Percentiles rank a stretch among this genome's conserved stretches.
Conservation (phyloP, 1,284 basidiomycete species). For the Ceratobasidium sp. region DNA sequence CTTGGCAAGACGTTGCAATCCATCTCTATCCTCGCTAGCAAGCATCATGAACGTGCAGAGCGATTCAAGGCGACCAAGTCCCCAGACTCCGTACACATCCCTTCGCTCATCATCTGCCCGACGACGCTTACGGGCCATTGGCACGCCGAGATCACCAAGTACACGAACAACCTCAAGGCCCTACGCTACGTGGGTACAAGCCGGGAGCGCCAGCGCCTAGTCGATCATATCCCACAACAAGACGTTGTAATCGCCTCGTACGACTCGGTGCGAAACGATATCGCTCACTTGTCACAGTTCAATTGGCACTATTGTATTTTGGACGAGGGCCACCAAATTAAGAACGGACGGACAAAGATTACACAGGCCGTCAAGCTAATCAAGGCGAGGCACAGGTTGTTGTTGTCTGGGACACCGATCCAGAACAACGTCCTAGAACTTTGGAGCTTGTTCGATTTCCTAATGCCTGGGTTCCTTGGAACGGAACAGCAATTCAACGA, state of each 20-base stretch:
- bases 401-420: slow-evolving; percentile 96
- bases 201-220: slow-evolving; percentile 82
- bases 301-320: slow-evolving; percentile 97
- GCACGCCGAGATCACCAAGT: slow-evolving; percentile 98
- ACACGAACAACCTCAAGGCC: slow-evolving; percentile 86
- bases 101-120: slow-evolving; percentile 96
- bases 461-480: slow-evolving; percentile 99
- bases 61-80: slow-evolving; percentile 76
- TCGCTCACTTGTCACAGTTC: slow-evolving; percentile 78
- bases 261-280: slow-evolving; percentile 97
- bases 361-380: slow-evolving; percentile 92
- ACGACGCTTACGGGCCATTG: slow-evolving; percentile 98
- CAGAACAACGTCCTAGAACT: slow-evolving; percentile 95
- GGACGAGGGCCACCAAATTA: slow-evolving; percentile 96
- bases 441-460: slow-evolving; percentile 99
- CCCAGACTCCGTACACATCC: slow-evolving; percentile 87
- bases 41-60: slow-evolving; percentile 89
- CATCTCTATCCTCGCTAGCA: slow-evolving; percentile 96
- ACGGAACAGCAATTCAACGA: slow-evolving; percentile 97
- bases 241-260: slow-evolving; percentile 98
- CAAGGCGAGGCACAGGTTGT: slow-evolving; percentile 88
- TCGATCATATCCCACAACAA: slow-evolving; percentile 75
- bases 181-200: slow-evolving; percentile 93
- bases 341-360: slow-evolving; percentile 96
- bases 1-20: slow-evolving; percentile 98